These are phyloP conservation scores for Hippophae tibetana DNA, from an alignment of 306 rosid species.

Conservation along the genomic window DNA sequence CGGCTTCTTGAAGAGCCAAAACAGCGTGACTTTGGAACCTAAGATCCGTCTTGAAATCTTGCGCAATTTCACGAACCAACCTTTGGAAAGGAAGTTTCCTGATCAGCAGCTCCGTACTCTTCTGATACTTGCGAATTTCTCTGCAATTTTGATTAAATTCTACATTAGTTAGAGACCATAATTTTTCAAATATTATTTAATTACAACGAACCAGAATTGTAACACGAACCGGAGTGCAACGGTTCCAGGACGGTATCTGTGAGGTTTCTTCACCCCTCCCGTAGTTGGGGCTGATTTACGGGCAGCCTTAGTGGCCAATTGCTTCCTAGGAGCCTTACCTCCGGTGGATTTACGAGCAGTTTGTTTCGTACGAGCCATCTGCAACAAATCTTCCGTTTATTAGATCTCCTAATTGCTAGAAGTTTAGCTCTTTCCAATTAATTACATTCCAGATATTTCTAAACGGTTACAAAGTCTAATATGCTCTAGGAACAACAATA, in stretches of 20 bases:
- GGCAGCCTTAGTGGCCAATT: slow-evolving; percentile 96
- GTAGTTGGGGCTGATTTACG: slow-evolving; percentile 97
- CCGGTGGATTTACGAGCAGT: slow-evolving; percentile 95
- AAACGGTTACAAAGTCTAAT: not conserved
- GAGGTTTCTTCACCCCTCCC: slow-evolving; percentile 95
- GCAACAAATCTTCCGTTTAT: not conserved
- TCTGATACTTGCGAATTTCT: slow-evolving; percentile 91
- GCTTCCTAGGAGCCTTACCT: slow-evolving; percentile 96
- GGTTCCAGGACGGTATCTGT: slow-evolving; percentile 89
- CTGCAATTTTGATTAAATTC: slow-evolving; percentile 15
- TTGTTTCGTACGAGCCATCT: slow-evolving; percentile 99
- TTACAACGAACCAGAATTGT: not conserved
- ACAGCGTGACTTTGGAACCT: slow-evolving; percentile 43
- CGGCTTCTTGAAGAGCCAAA: slow-evolving; percentile 36
- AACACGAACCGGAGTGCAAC: slow-evolving; percentile 72
- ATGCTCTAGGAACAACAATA: no score
- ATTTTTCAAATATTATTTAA: no score
- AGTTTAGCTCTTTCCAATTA: not conserved
- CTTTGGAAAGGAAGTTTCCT: slow-evolving; percentile 36
- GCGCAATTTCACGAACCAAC: slow-evolving; percentile 28
- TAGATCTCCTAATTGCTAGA: no score
- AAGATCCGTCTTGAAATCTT: slow-evolving; percentile 35
- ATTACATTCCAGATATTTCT: not conserved
- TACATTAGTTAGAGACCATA: not conserved
- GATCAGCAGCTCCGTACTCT: slow-evolving; percentile 52